Evolutionary conservation across 2,329 filamentous ascomycete species (phyloP).

Genomic region (Pseudocercospora vitis): DNA sequence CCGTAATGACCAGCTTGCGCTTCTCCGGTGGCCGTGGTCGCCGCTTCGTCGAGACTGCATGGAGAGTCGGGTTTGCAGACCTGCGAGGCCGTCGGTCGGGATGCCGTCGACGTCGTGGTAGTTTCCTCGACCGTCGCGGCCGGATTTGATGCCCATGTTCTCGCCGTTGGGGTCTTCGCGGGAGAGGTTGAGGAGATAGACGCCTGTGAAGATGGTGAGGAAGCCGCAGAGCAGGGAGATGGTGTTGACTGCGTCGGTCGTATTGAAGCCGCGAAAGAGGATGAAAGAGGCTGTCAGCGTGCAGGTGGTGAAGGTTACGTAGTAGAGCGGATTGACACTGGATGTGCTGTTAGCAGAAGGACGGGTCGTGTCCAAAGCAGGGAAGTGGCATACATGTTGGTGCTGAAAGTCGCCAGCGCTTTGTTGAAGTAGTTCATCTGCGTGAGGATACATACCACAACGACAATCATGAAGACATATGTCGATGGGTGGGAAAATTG

Average conservation of each 20-base stretch:
- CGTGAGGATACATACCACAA: slow-evolving; percentile 87
- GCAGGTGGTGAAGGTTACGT: slow-evolving; percentile 94
- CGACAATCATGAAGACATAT: slow-evolving; percentile 95
- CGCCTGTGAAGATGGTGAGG: slow-evolving; percentile 89
- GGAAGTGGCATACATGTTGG: slow-evolving; percentile 73
- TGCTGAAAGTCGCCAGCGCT: slow-evolving; percentile 91
- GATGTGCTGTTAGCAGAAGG: not conserved
- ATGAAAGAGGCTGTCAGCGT: slow-evolving; percentile 95
- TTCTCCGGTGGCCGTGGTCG: slow-evolving; percentile 59
- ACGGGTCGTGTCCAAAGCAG: not conserved
- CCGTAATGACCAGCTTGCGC: slow-evolving; percentile 49
- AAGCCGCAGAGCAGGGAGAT: slow-evolving; percentile 91
- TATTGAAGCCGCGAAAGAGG: slow-evolving; percentile 94
- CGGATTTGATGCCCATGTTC: slow-evolving; percentile 56
- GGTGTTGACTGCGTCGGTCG: slow-evolving; percentile 84
- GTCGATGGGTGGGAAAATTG: slow-evolving; percentile 94
- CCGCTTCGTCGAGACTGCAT: slow-evolving; percentile 83
- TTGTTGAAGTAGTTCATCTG: slow-evolving; percentile 99
- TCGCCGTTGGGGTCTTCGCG: slow-evolving; percentile 83
- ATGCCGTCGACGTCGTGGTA: slow-evolving; percentile 67
- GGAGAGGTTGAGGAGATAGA: slow-evolving; percentile 95
- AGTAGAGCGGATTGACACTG: slow-evolving; percentile 94
- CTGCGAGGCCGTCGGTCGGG: slow-evolving; percentile 87
- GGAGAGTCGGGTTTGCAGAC: slow-evolving; percentile 83
- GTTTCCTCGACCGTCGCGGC: slow-evolving; percentile 35